Evolutionary conservation across 257 asterid genomes (phyloP).

Genomic region (Ilex asprella): DNA sequence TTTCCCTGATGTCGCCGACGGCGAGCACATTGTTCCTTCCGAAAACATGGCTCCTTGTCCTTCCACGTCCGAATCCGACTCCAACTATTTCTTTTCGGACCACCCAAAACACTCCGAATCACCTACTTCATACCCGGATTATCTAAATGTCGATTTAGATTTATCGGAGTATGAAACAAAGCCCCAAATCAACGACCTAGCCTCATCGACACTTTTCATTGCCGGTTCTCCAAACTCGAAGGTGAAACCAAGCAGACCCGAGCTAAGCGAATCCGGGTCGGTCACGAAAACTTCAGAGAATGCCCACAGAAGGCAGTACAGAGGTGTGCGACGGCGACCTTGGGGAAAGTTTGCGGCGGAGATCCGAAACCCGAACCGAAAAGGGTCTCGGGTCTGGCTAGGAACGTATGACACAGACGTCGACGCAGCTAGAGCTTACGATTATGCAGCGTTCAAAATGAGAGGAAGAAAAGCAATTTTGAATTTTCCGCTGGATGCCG

Average conservation of each 20-base stretch:
- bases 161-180: slow-evolving; percentile 23
- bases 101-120: slow-evolving; percentile 17
- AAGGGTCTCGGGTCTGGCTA: slow-evolving; percentile 75
- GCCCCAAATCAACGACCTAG: slow-evolving; percentile 7
- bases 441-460: slow-evolving; percentile 80
- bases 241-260: slow-evolving; percentile 7
- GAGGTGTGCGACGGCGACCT: slow-evolving; percentile 87
- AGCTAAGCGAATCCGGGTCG: slow-evolving; percentile 11
- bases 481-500: slow-evolving; percentile 80
- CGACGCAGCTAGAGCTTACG: slow-evolving; percentile 89
- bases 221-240: background rate
- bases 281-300: background rate
- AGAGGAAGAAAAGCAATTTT: slow-evolving; percentile 70
- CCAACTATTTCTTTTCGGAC: slow-evolving; percentile 15
- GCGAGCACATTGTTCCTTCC: slow-evolving; percentile 7
- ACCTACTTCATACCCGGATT: slow-evolving; percentile 8
- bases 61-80: slow-evolving; percentile 30
- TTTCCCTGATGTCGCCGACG: slow-evolving; percentile 11
- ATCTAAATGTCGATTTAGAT: slow-evolving; percentile 19
- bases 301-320: slow-evolving; percentile 29
- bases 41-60: slow-evolving; percentile 24
- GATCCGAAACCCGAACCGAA: slow-evolving; percentile 71
- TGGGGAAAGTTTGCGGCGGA: slow-evolving; percentile 95
- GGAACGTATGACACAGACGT: slow-evolving; percentile 63
- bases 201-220: background rate